Conservation (phyloP, 2,329 filamentous ascomycete species). For the Monosporascus sp. region DNA sequence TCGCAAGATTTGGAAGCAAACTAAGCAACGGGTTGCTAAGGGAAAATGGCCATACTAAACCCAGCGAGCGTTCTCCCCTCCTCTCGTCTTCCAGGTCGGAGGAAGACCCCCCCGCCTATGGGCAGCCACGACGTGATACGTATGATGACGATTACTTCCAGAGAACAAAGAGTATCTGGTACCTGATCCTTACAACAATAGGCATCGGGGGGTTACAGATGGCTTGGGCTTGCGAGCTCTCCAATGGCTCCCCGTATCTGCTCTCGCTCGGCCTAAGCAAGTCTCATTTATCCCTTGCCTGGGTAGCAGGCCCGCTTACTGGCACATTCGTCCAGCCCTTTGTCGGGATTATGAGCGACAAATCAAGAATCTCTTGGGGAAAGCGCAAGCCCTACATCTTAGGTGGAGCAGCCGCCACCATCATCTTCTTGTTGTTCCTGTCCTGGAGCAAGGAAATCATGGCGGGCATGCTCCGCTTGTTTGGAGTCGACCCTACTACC, state of each 20-base stretch:
- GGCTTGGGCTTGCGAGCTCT: constrained; percentile 92
- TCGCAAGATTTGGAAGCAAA: constrained; percentile 13
- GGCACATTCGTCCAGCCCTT: constrained; percentile 78
- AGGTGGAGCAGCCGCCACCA: constrained; percentile 60
- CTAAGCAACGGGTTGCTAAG: constrained; percentile 18
- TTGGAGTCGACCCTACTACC: constrained; percentile 65
- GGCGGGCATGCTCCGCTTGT: constrained; percentile 59
- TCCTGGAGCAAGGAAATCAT: constrained; percentile 73
- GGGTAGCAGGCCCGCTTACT: constrained; percentile 77
- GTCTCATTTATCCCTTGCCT: constrained; percentile 75
- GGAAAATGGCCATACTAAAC: constrained; percentile 15
- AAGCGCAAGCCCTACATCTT: constrained; percentile 80
- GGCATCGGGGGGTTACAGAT: constrained; percentile 87
- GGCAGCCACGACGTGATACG: constrained; percentile 27
- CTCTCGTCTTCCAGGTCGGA: constrained; percentile 36
- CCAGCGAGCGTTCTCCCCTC: constrained; percentile 45
- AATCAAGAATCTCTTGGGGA: constrained; percentile 68
- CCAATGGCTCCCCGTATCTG: constrained; percentile 83
- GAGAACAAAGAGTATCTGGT: constrained; percentile 75
- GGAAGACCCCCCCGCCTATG: constrained; percentile 30
- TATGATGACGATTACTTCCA: constrained; percentile 42
- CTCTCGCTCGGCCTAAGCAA: constrained; percentile 78
- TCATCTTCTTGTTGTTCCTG: constrained; percentile 62
- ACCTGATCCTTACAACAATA: constrained; percentile 79
- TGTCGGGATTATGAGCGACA: constrained; percentile 75